Conservation (phyloP, 805 yeast genomes). For the Yamadazyma kitorensis region DNA sequence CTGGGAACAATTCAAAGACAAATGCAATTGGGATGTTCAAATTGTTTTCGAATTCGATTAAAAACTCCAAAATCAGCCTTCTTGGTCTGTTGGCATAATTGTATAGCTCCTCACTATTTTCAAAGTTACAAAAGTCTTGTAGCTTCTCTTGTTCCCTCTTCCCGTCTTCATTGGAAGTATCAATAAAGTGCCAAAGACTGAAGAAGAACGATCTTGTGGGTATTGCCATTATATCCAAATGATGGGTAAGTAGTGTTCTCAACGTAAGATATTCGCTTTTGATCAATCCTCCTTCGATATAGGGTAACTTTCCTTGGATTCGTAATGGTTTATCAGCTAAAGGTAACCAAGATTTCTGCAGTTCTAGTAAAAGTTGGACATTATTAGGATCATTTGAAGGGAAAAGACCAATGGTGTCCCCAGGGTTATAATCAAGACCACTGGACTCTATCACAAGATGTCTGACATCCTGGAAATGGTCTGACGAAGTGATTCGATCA, state of each 20-base stretch:
- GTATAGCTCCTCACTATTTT: slow-evolving; percentile 77
- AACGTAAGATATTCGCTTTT: slow-evolving; percentile 53
- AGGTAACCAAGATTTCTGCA: slow-evolving; percentile 68
- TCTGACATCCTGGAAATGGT: slow-evolving; percentile 91
- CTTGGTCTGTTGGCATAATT: slow-evolving; percentile 94
- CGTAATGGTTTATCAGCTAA: slow-evolving; percentile 60
- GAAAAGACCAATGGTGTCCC: slow-evolving; percentile 76
- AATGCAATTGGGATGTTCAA: slow-evolving; percentile 73
- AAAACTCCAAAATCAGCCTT: slow-evolving; percentile 78
- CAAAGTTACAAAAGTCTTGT: slow-evolving; percentile 66
- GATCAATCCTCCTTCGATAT: slow-evolving; percentile 60
- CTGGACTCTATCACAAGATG: slow-evolving; percentile 46
- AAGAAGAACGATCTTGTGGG: slow-evolving; percentile 84
- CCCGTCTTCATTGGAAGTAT: slow-evolving; percentile 49
- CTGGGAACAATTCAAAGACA: slow-evolving; percentile 74
- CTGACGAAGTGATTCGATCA: slow-evolving; percentile 58
- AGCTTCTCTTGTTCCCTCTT: slow-evolving; percentile 74
- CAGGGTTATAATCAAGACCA: slow-evolving; percentile 53
- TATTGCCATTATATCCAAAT: slow-evolving; percentile 76
- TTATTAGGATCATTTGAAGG: slow-evolving; percentile 66
- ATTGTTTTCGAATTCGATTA: slow-evolving; percentile 73
- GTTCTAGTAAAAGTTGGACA: slow-evolving; percentile 62
- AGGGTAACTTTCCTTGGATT: slow-evolving; percentile 34
- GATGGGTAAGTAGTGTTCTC: slow-evolving; percentile 69
- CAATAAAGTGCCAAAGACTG: slow-evolving; percentile 64